Conservation (phyloP, 164 flowering plant genomes). For the Stephania japonica region DNA sequence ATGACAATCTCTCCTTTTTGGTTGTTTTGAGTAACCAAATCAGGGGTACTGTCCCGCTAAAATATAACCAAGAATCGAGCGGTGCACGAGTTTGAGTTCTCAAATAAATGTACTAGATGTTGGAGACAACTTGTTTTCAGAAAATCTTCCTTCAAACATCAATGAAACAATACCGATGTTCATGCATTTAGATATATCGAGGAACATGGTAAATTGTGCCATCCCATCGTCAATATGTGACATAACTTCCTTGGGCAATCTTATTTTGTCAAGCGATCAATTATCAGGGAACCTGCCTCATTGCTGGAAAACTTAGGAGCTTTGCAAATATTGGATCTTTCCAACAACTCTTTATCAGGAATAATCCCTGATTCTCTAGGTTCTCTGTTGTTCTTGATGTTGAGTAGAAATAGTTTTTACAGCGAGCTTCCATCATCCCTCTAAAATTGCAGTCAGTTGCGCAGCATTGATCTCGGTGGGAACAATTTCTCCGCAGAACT, state of each 20-base stretch:
- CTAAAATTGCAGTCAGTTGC: not conserved
- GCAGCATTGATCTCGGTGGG: constrained; percentile 6
- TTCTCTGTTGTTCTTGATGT: not conserved
- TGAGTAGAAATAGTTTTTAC: not conserved
- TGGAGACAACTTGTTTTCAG: constrained; percentile 1
- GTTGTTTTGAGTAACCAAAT: constrained; percentile 12
- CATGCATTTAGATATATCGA: not conserved
- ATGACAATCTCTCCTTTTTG: not conserved
- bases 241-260: not conserved
- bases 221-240: constrained; percentile 1
- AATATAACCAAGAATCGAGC: not conserved
- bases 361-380: not conserved
- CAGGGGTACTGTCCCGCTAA: not conserved
- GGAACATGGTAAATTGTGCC: not conserved
- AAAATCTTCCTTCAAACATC: not conserved
- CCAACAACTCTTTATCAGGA: constrained; percentile 2
- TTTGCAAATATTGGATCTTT: not conserved
- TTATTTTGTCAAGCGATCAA: not conserved
- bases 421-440: not conserved
- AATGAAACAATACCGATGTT: not conserved
- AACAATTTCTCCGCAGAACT: constrained; percentile 1
- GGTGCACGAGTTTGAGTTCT: not conserved
- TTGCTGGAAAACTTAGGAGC: not conserved
- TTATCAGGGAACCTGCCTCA: constrained; percentile 2
- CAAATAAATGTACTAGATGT: not conserved